These are phyloP conservation scores for Rhodomyrtus tomentosa DNA, from an alignment of 345 rosid species.

Conservation along the genomic window DNA sequence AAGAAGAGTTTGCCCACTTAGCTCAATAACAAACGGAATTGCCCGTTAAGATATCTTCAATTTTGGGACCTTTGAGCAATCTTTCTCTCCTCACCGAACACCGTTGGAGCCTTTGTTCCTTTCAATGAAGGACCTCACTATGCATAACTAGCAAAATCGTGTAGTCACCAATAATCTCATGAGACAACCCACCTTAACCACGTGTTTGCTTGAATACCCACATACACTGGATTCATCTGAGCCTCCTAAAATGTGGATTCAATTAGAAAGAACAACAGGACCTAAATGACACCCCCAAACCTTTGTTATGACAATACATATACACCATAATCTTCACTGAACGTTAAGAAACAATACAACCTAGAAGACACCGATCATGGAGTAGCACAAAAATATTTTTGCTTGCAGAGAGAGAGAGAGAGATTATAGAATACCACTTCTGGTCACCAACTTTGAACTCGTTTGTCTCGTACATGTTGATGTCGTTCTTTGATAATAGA, in stretches of 20 bases:
- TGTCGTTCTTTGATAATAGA: background rate
- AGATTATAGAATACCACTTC: background rate
- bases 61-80: background rate
- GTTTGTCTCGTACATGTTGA: background rate
- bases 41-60: background rate
- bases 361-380: background rate
- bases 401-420: no score
- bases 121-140: background rate
- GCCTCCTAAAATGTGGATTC: no score
- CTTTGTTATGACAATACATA: no score
- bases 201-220: no score
- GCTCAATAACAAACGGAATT: background rate
- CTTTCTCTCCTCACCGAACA: background rate
- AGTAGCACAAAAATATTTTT: no score
- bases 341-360: background rate
- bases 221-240: no score
- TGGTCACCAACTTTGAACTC: background rate
- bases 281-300: no score
- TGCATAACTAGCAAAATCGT: background rate
- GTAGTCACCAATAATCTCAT: background rate
- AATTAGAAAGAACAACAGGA: no score
- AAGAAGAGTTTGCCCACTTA: background rate
- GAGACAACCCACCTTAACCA: no score
- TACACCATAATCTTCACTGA: background rate
- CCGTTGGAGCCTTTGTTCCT: background rate